Percentiles rank a stretch among this genome's conserved stretches.
phyloP scores from a whole-genome alignment of 2,329 filamentous ascomycete genomes.

The Chrysoporthe puriensis region DNA sequence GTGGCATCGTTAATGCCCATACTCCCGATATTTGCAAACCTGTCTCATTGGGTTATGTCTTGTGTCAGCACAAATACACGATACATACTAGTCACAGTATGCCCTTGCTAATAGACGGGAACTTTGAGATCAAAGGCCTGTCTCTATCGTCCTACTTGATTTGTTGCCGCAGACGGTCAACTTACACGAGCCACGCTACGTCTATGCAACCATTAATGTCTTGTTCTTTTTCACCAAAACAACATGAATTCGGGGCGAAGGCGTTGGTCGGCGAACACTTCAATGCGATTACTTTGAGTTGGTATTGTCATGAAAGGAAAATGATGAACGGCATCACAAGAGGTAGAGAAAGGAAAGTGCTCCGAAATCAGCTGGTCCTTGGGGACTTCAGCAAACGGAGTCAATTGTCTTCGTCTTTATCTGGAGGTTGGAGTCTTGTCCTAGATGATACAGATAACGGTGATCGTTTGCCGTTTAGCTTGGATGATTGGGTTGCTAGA shows the following conservation, averaged over 20 bases:
- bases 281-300: not conserved
- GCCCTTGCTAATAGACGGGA: not conserved
- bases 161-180: not conserved
- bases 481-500: not conserved
- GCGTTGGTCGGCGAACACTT: not conserved
- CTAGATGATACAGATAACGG: not conserved
- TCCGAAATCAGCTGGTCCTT: not conserved
- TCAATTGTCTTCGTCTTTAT: slow-evolving; percentile 1
- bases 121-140: not conserved
- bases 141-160: not conserved
- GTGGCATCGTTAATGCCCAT: not conserved
- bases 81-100: not conserved
- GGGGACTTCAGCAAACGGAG: not conserved
- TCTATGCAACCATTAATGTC: too few species aligned
- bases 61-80: not conserved
- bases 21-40: not conserved
- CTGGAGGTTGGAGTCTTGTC: not conserved
- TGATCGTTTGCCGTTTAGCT: not conserved
- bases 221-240: not conserved
- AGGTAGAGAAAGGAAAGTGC: not conserved
- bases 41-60: not conserved
- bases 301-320: not conserved
- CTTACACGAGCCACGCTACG: not conserved
- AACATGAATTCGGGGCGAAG: not conserved
- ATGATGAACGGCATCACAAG: not conserved